Percentiles rank a stretch among this genome's conserved stretches.
Conservation (phyloP, 176 grass and related monocot species). For the maize (Zea mays) region DNA sequence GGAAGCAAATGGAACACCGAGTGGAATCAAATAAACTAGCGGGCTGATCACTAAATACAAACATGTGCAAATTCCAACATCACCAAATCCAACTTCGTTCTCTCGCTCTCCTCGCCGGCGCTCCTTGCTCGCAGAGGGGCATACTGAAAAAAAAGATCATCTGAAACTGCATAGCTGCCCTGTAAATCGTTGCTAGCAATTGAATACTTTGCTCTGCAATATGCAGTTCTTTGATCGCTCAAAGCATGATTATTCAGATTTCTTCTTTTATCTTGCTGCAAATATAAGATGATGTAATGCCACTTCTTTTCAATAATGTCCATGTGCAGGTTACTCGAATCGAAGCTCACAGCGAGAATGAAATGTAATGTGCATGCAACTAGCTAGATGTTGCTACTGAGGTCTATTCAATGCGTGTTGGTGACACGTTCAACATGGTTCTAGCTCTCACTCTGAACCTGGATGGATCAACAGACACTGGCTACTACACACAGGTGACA, state of each 20-base stretch:
- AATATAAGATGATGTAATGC: not conserved
- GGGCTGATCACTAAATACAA: too few species aligned
- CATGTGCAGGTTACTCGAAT: slow-evolving; percentile 50
- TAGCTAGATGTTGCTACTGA: slow-evolving; percentile 64
- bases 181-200: too few species aligned
- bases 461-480: slow-evolving; percentile 56
- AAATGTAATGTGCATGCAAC: slow-evolving; percentile 59
- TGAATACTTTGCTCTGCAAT: too few species aligned
- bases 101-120: too few species aligned
- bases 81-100: too few species aligned
- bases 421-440: slow-evolving; percentile 63
- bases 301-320: not conserved
- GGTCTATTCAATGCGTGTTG: slow-evolving; percentile 50
- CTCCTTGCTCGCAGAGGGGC: too few species aligned
- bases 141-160: too few species aligned
- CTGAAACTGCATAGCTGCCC: too few species aligned
- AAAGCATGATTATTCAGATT: not conserved
- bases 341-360: slow-evolving; percentile 50
- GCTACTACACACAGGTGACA: slow-evolving; percentile 57
- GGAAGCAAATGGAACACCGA: too few species aligned
- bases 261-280: not conserved
- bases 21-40: too few species aligned
- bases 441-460: slow-evolving; percentile 57
- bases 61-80: too few species aligned
- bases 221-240: too few species aligned